phyloP scores from a whole-genome alignment of 2,329 filamentous ascomycete species.

The Sclerotinia sclerotiorum region DNA sequence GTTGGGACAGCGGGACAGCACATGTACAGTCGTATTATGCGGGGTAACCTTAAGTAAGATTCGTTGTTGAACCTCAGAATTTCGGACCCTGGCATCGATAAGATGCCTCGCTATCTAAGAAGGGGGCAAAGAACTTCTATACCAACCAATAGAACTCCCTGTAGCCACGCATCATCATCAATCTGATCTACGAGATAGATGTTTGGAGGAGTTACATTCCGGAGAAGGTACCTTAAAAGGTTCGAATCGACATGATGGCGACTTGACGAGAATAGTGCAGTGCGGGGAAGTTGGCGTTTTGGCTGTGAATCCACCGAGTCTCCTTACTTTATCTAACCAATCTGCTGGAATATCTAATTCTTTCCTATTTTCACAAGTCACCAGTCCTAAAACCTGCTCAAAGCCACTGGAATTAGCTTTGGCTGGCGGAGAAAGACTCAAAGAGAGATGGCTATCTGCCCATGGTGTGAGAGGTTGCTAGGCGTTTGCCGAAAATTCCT shows the following conservation, averaged over 20 bases:
- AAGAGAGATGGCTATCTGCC: neutral
- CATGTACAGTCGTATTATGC: too few species aligned
- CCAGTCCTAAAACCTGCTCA: neutral
- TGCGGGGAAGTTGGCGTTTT: neutral
- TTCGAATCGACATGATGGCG: too few species aligned
- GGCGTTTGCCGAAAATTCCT: conserved; percentile 2
- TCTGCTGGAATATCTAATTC: too few species aligned
- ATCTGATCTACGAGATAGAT: neutral
- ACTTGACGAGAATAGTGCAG: neutral
- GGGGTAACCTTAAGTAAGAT: neutral
- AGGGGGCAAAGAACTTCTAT: neutral
- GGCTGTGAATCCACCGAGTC: neutral
- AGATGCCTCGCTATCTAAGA: neutral
- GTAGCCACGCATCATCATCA: neutral
- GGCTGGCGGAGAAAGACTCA: neutral
- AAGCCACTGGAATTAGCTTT: neutral
- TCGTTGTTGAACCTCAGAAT: neutral
- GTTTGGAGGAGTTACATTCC: conserved; percentile 2
- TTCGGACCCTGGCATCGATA: neutral
- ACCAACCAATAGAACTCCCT: conserved; percentile 2
- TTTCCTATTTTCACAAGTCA: neutral
- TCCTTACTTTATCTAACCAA: neutral
- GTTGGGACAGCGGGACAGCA: neutral
- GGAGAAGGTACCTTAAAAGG: neutral
- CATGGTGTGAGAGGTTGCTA: neutral